Conservation (phyloP, 1,284 basidiomycete genomes). For the Ceratobasidium sp. region DNA sequence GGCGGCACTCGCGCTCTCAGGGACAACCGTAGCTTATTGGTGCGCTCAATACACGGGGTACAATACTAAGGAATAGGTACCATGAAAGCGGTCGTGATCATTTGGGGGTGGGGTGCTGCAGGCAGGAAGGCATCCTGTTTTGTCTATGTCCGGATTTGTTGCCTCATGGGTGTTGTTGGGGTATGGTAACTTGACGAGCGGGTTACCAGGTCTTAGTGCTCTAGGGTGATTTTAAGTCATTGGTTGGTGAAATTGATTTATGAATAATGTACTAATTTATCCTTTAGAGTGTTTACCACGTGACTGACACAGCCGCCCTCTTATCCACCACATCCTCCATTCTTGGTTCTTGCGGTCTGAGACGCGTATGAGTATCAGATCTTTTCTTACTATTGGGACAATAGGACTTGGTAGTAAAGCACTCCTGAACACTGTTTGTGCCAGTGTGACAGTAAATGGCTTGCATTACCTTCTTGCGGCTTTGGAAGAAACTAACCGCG, state of each 20-base stretch:
- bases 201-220: background rate
- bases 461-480: conserved; percentile 71
- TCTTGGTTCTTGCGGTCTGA: background rate
- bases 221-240: conserved; percentile 6
- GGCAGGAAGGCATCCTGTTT: too few relatives aligned
- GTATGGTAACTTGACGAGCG: background rate
- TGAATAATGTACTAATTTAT: too few relatives aligned
- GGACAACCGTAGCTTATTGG: too few relatives aligned
- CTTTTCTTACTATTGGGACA: conserved; percentile 66
- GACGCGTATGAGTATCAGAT: conserved; percentile 49
- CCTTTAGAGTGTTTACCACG: background rate
- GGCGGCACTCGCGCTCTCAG: too few relatives aligned
- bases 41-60: too few relatives aligned
- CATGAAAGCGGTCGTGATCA: too few relatives aligned
- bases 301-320: background rate
- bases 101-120: too few relatives aligned
- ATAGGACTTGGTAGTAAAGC: conserved; percentile 81
- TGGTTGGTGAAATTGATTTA: too few relatives aligned
- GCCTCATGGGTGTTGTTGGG: too few relatives aligned
- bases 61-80: too few relatives aligned
- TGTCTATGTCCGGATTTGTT: too few relatives aligned
- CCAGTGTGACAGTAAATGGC: conserved; percentile 70
- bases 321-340: background rate
- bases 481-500: conserved; percentile 63
- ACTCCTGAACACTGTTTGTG: conserved; percentile 74